phyloP scores from a whole-genome alignment of 2,329 filamentous ascomycete species.

The Byssochlamys sp. region DNA sequence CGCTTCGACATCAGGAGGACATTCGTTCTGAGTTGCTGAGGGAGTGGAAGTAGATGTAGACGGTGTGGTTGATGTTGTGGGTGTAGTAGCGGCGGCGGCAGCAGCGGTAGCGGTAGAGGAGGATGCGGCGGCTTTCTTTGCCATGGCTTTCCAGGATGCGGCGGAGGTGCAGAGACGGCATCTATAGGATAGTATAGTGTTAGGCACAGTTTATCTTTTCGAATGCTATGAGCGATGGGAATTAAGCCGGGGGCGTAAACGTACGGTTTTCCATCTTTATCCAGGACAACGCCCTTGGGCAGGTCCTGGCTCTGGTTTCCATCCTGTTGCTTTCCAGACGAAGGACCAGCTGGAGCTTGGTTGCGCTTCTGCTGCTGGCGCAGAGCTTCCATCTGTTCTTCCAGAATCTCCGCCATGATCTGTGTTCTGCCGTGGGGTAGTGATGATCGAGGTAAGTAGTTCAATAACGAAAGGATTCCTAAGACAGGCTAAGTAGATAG shows the following conservation, averaged over 20 bases:
- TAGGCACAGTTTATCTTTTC: background rate
- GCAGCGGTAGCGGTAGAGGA: constrained; percentile 12
- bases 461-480: background rate
- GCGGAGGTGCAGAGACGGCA: constrained; percentile 42
- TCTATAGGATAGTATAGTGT: constrained; percentile 16
- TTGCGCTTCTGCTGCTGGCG: constrained; percentile 3
- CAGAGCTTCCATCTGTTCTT: constrained; percentile 14
- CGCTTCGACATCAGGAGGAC: constrained; percentile 78
- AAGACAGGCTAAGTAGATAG: background rate
- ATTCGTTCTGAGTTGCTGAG: constrained; percentile 47
- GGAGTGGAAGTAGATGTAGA: constrained; percentile 29
- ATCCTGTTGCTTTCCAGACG: constrained; percentile 14
- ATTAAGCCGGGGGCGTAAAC: constrained; percentile 12
- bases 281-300: constrained; percentile 41
- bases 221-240: background rate
- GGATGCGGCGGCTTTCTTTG: constrained; percentile 26
- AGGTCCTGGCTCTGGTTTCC: constrained; percentile 18
- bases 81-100: constrained; percentile 12
- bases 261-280: constrained; percentile 43
- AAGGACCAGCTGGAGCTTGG: constrained; percentile 4
- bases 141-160: constrained; percentile 38
- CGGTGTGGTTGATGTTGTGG: constrained; percentile 26
- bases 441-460: background rate
- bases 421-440: background rate
- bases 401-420: constrained; percentile 12